Evolutionary conservation across 1,284 basidiomycete genomes (phyloP).

Genomic region (Leccinum subrobustum): DNA sequence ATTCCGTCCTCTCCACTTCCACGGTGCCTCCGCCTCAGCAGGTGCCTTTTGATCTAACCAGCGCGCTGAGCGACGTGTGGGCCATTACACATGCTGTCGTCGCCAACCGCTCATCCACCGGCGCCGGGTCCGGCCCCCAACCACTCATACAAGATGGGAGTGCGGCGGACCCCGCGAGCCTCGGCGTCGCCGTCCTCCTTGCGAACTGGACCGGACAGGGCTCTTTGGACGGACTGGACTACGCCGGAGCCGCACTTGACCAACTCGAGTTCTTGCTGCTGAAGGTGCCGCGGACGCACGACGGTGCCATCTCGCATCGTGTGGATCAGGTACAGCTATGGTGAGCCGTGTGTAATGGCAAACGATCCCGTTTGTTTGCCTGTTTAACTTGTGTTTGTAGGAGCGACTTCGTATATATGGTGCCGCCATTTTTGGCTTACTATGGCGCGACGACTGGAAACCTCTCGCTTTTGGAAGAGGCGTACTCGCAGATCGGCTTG

Average conservation of each 20-base stretch:
- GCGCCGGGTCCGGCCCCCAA: conserved; percentile 44
- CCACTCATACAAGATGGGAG: conserved; percentile 55
- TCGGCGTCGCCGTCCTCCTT: conserved; percentile 78
- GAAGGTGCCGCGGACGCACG: conserved; percentile 61
- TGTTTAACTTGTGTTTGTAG: conserved; percentile 33
- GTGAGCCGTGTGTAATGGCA: conserved; percentile 37
- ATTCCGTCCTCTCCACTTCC: conserved; percentile 48
- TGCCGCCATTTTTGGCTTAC: conserved; percentile 89
- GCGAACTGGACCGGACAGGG: conserved; percentile 68
- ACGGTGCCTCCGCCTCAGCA: conserved; percentile 43
- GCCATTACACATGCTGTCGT: conserved; percentile 59
- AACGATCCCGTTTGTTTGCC: not conserved
- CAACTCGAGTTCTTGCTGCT: conserved; percentile 74
- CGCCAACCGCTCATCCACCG: conserved; percentile 42
- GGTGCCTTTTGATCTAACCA: conserved; percentile 36
- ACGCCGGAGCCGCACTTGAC: conserved; percentile 62
- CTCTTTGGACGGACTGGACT: conserved; percentile 45
- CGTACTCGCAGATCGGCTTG: conserved; percentile 77
- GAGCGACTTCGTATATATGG: conserved; percentile 85
- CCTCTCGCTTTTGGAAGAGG: conserved; percentile 61
- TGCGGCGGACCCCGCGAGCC: conserved; percentile 80
- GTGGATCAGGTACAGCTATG: conserved; percentile 66
- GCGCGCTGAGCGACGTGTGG: conserved; percentile 53
- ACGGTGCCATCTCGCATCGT: conserved; percentile 84
- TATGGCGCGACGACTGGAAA: conserved; percentile 77